Percentiles rank a stretch among this genome's conserved stretches.
These are phyloP conservation scores for Solanum peruvianum DNA, from an alignment of 257 asterid genomes.

Conservation along the genomic window DNA sequence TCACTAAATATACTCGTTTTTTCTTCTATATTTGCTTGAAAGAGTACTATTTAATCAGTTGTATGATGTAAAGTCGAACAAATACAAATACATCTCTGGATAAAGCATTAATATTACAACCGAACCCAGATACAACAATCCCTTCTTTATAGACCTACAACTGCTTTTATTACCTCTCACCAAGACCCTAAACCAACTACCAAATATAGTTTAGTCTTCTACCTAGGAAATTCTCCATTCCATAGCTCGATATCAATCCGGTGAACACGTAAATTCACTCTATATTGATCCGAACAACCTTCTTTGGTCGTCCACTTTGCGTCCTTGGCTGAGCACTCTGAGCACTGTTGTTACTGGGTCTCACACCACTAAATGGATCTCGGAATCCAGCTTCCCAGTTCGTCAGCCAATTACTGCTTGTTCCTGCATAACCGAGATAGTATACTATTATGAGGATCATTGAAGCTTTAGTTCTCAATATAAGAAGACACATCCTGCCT, in stretches of 20 bases:
- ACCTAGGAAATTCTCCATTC: background rate
- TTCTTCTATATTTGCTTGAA: background rate
- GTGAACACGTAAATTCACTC: slow-evolving; percentile 16
- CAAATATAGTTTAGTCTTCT: background rate
- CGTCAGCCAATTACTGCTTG: slow-evolving; percentile 1
- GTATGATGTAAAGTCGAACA: background rate
- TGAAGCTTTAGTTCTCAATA: background rate
- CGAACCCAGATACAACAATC: background rate
- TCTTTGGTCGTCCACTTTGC: slow-evolving; percentile 30
- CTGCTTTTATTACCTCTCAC: background rate
- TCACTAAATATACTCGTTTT: background rate
- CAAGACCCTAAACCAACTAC: background rate
- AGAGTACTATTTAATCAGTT: background rate
- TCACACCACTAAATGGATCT: slow-evolving; percentile 14
- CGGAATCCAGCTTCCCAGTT: slow-evolving; percentile 16
- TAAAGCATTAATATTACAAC: background rate
- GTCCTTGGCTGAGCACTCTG: slow-evolving; percentile 4
- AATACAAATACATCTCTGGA: background rate
- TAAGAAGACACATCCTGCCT: background rate
- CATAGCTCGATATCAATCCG: background rate
- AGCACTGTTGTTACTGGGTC: background rate
- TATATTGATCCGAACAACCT: slow-evolving; percentile 49
- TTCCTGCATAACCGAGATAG: slow-evolving; percentile 17
- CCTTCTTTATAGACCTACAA: background rate
- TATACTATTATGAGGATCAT: background rate